Percentiles rank a stretch among this genome's conserved stretches.
These are phyloP conservation scores for Zea luxurians DNA, from an alignment of 176 grass and related monocot genomes.

Conservation along the genomic window DNA sequence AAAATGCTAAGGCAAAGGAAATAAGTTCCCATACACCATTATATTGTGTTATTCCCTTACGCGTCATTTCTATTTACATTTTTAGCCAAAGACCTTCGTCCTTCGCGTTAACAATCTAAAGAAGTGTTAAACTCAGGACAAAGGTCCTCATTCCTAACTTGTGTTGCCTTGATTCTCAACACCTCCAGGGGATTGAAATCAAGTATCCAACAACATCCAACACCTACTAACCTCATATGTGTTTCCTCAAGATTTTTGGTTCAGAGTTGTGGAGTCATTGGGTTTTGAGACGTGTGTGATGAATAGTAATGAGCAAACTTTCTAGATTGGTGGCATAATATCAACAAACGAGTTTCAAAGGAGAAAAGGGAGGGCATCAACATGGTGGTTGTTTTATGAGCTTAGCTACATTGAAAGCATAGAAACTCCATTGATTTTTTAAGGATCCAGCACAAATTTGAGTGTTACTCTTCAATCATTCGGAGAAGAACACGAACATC, in stretches of 20 bases:
- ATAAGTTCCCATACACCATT: too few relatives aligned
- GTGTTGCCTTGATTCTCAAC: too few relatives aligned
- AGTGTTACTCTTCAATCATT: not conserved
- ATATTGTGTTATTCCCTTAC: too few relatives aligned
- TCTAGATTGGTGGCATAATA: not conserved
- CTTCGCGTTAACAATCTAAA: too few relatives aligned
- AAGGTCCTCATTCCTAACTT: too few relatives aligned
- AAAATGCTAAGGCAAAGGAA: too few relatives aligned
- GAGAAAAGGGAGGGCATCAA: not conserved
- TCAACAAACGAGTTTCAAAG: not conserved
- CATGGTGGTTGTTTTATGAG: not conserved
- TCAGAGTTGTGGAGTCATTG: not conserved
- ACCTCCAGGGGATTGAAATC: too few relatives aligned
- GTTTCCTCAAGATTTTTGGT: not conserved
- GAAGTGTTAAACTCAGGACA: too few relatives aligned
- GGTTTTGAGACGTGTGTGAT: not conserved
- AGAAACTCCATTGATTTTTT: not conserved
- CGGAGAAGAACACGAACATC: not conserved
- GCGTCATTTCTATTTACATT: too few relatives aligned
- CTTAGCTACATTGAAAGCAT: not conserved
- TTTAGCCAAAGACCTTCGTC: too few relatives aligned
- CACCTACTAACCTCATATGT: not conserved
- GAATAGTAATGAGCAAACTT: not conserved
- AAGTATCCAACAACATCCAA: not conserved
- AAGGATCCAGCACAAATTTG: not conserved